These are phyloP conservation scores for Fusarium sp. DNA, from an alignment of 2,329 filamentous ascomycete genomes.

Conservation along the genomic window DNA sequence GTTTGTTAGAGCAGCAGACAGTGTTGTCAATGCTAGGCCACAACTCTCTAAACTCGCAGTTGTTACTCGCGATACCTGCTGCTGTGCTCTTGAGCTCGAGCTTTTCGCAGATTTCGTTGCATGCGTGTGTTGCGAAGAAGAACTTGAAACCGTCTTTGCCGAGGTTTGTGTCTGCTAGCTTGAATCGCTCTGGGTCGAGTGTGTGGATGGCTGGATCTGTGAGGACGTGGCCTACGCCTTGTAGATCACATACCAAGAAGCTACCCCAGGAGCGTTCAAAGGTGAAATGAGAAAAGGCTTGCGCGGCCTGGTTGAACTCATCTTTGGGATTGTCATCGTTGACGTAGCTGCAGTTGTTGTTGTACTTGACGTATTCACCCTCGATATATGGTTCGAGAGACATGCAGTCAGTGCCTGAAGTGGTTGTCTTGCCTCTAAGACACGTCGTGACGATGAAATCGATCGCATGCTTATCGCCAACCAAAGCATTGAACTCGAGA, in stretches of 20 bases:
- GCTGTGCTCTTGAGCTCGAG: conserved; percentile 44
- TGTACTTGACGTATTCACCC: conserved; percentile 53
- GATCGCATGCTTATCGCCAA: conserved; percentile 40
- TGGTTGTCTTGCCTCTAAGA: conserved; percentile 33
- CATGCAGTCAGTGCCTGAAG: conserved; percentile 29
- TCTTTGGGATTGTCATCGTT: conserved; percentile 38
- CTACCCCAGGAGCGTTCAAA: conserved; percentile 52
- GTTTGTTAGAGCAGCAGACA: conserved; percentile 53
- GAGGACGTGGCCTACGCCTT: conserved; percentile 49
- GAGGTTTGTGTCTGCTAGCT: conserved; percentile 47
- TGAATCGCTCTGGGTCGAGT: conserved; percentile 46
- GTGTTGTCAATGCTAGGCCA: conserved; percentile 46
- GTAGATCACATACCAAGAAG: conserved; percentile 50
- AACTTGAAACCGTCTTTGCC: conserved; percentile 50
- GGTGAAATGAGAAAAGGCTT: conserved; percentile 56
- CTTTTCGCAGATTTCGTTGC: conserved; percentile 46
- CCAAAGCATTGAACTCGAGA: conserved; percentile 52
- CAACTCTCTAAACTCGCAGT: conserved; percentile 42
- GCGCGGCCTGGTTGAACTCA: conserved; percentile 45
- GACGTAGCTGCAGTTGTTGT: conserved; percentile 48
- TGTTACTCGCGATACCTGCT: conserved; percentile 31
- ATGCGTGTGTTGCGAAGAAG: conserved; percentile 50
- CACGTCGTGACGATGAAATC: conserved; percentile 47
- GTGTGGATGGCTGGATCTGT: conserved; percentile 54
- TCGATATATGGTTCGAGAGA: conserved; percentile 51